Evolutionary conservation across 768 basidiomycete species (phyloP), one percentile per base, ranked within the genome.

Genomic region (Dendrothele bispora): DNA sequence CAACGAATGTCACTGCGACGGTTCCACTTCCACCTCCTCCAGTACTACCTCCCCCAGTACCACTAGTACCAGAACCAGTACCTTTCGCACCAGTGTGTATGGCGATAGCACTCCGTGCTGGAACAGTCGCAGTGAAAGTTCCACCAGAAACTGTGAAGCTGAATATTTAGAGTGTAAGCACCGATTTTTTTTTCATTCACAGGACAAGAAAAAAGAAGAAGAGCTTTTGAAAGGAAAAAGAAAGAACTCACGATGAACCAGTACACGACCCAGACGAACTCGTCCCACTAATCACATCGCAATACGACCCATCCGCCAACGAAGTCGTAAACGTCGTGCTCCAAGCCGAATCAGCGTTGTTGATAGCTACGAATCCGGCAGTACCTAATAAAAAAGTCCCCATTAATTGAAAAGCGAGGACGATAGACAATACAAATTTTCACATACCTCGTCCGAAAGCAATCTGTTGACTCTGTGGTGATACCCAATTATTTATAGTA

Each of bases 281-380:
- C 18, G 18, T 21, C 14, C 44, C 44, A 21, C 32, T 20, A 21
- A 46, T 26, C n/a, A 35, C 44, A 24, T 46, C 44, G 21, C 85
- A 87, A 54, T 86, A 87, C 4, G 64, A 61, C 0, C 83, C 84
- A 24, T 63, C 73, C 1, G 83, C 73, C 7, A 87, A 62, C 0
- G 77, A 74, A 0, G 84, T 86, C 11, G 63, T 58, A 59, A 86
- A 85, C 0, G 75, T 77, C 1, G 73, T 44, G 6, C 52, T 77
- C 84, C 86, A 87, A 0, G 65, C 55, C 5, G 68, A 67, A 49
- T 83, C 79, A 5, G 61, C 74, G 51, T 86, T 86, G 59, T 86
- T 86, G 56, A 86, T 86, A 1, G 75, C 83, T 2, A 84, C 78
- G 50, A 80, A 84, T 2, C 84, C 84, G 29, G 64, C 57, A 1